Percentiles rank a stretch among this genome's conserved stretches.
phyloP scores from a whole-genome alignment of 257 asterid species.

The Solanum megistacrolobum region DNA sequence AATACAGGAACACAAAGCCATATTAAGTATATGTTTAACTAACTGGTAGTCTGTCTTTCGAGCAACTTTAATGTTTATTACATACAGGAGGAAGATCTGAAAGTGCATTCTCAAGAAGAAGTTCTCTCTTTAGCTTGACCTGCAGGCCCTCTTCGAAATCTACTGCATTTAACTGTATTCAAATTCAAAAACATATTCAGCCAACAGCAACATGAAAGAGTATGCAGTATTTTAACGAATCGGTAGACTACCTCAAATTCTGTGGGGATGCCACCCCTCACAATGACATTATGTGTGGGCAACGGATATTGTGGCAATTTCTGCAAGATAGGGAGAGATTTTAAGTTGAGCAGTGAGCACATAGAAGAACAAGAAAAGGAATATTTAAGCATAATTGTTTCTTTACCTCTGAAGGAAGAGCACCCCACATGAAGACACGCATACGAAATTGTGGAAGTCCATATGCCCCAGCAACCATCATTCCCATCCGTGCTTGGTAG shows the following conservation, averaged over 20 bases:
- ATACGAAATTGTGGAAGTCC: constrained; percentile 80
- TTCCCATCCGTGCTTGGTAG: constrained; percentile 68
- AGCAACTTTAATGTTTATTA: neutral
- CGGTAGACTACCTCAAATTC: constrained; percentile 52
- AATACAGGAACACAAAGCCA: neutral
- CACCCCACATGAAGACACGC: constrained; percentile 84
- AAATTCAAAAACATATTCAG: neutral
- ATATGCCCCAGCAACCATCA: constrained; percentile 87
- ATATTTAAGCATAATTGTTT: neutral
- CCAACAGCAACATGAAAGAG: neutral
- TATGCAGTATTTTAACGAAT: neutral
- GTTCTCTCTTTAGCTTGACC: constrained; percentile 25
- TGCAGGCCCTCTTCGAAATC: constrained; percentile 28
- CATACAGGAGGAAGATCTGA: constrained; percentile 73
- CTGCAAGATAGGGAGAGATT: constrained; percentile 18
- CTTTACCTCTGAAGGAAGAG: constrained; percentile 56
- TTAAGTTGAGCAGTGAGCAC: neutral
- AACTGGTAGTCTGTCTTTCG: no score
- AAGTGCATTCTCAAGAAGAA: constrained; percentile 63
- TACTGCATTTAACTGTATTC: constrained; percentile 42
- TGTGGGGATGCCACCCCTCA: constrained; percentile 42
- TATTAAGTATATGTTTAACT: no score
- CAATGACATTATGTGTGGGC: constrained; percentile 62
- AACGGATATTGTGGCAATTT: constrained; percentile 68
- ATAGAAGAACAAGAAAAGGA: neutral